Evolutionary conservation across 2,329 filamentous ascomycete species (phyloP), one percentile per base, ranked within the genome.

Genomic region (Penicillium palitans): DNA sequence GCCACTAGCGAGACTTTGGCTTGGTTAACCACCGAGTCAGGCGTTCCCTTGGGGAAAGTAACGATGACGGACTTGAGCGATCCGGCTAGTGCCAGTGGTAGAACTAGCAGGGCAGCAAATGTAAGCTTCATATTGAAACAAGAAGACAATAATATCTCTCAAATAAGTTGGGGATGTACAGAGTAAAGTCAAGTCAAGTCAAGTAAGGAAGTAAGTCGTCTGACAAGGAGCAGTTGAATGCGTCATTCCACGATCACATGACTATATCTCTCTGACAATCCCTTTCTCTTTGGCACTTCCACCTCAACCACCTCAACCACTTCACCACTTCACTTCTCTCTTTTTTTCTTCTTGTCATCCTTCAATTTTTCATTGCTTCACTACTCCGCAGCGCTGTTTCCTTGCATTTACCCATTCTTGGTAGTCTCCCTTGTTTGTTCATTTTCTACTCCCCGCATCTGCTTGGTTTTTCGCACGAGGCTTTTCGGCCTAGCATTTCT

Each of bases 31-130:
- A 96, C 79, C 37, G 80, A 81, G 62, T 88, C 79, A 21, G 91
- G 88, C 67, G 87, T 89, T 48, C 85, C 81, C 52, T 87, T 79
- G 25, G 89, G 86, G 71, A 91, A 96, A 70, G 84, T 90, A 69
- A 97, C 82, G 67, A 97, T 87, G 63, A 96, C 86, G 37, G 86
- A 84, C 75, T 91, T 90, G 71, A 87, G 83, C 1, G 79, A 76
- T 50, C 64, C 79, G 57, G 88, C 88, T 67, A 90, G 82, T 61
- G 84, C 86, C 60, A 86, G 73, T 31, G 82, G 81, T 61, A 85
- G 80, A 52, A 89, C 78, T 54, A 87, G 76, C 42, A 86, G 74
- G 17, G 33, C 13, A 54, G 85, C 71, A 66, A 88, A 68, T 60
- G 83, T 73, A 67, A 87, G 77, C 78, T 84, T 90, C 90, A 93